Percentiles rank a stretch among this genome's conserved stretches.
Conservation (phyloP, 179 eudicot genomes). For the Camellia oleifera region DNA sequence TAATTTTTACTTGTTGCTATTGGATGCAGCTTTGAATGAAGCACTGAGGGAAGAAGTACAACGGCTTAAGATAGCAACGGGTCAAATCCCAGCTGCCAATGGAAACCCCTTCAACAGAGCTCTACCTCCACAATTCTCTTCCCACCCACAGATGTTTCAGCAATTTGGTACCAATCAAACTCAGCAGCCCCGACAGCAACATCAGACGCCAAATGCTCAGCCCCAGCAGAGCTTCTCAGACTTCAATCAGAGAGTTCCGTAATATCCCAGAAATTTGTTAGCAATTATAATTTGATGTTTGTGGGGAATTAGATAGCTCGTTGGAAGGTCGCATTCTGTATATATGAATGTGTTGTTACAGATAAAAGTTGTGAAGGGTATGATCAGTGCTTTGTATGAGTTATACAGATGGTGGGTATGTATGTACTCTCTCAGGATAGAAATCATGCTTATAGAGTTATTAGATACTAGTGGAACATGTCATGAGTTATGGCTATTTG, state of each 20-base stretch:
- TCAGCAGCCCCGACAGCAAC: conserved; percentile 33
- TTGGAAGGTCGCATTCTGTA: not conserved
- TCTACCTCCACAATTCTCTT: conserved; percentile 37
- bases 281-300: no score
- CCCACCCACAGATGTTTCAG: conserved; percentile 31
- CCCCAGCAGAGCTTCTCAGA: conserved; percentile 50
- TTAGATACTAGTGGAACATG: not conserved
- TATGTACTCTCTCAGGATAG: not conserved
- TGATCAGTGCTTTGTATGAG: not conserved
- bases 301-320: no score
- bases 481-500: not conserved
- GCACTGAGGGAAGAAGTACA: conserved; percentile 85
- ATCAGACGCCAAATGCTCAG: conserved; percentile 25
- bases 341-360: conserved; percentile 9
- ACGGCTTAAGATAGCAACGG: conserved; percentile 71
- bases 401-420: not conserved
- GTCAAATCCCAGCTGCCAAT: conserved; percentile 49
- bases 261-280: no score
- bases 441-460: not conserved
- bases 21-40: conserved; percentile 68
- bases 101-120: conserved; percentile 45
- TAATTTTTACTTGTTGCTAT: not conserved
- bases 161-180: conserved; percentile 38
- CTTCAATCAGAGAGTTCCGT: conserved; percentile 44
- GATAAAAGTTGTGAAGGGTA: not conserved